These are phyloP conservation scores for Triticum monococcum DNA, from an alignment of 176 grass and related monocot genomes.

Conservation along the genomic window DNA sequence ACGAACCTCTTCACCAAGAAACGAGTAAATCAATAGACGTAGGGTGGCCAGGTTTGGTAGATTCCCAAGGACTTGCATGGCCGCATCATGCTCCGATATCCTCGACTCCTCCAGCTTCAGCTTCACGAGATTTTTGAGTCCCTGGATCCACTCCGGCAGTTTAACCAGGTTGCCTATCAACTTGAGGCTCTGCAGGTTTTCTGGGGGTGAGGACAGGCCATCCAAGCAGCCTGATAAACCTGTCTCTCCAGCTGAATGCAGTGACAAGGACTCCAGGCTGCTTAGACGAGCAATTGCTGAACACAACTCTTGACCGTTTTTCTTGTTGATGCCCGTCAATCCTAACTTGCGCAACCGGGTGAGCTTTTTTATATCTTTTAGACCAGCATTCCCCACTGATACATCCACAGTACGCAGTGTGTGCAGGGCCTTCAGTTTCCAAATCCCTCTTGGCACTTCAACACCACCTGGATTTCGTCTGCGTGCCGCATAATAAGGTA, in stretches of 20 bases:
- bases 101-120: too few species aligned
- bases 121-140: too few species aligned
- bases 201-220: too few species aligned
- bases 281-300: not conserved
- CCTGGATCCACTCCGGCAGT: too few species aligned
- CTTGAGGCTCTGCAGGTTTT: too few species aligned
- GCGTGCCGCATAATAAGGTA: not conserved
- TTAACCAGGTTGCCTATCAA: too few species aligned
- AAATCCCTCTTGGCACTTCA: not conserved
- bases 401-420: accelerated
- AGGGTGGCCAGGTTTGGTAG: too few species aligned
- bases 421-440: not conserved
- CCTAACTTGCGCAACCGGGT: not conserved
- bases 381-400: accelerated
- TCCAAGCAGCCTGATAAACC: too few species aligned
- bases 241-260: accelerated
- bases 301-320: not conserved
- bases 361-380: accelerated
- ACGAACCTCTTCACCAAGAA: too few species aligned
- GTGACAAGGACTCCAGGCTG: not conserved
- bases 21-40: accelerated
- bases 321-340: not conserved
- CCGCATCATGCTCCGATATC: too few species aligned
- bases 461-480: not conserved
- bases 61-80: too few species aligned